Evolutionary conservation across 495 filamentous ascomycete genomes (phyloP).

Genomic region (Talaromyces thailandensis): DNA sequence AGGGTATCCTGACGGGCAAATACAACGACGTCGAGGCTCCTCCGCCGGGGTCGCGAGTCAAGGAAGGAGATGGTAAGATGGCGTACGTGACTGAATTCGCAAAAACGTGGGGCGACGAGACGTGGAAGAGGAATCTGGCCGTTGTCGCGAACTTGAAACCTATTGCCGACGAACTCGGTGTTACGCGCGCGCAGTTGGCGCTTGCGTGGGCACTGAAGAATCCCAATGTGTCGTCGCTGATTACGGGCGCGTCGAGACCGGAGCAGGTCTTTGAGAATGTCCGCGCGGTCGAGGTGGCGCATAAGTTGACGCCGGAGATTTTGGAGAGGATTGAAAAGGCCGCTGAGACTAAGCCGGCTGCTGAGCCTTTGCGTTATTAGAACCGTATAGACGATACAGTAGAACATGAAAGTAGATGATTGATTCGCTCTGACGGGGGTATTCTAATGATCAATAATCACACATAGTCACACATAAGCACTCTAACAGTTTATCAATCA

Average conservation of each 20-base stretch:
- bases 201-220: constrained; percentile 78
- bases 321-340: constrained; percentile 56
- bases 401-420: not conserved
- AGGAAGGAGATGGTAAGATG: constrained; percentile 8
- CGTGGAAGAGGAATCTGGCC: constrained; percentile 11
- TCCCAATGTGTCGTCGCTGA: constrained; percentile 61
- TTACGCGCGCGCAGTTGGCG: constrained; percentile 57
- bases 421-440: not conserved
- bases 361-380: not conserved
- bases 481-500: not conserved
- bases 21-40: constrained; percentile 46
- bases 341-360: not conserved
- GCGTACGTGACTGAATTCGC: constrained; percentile 3
- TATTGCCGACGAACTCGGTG: constrained; percentile 58
- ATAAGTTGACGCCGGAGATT: constrained; percentile 57
- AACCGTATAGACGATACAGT: not conserved
- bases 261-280: constrained; percentile 70
- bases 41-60: constrained; percentile 1
- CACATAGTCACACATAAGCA: not conserved
- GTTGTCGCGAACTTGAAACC: constrained; percentile 37
- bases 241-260: constrained; percentile 64
- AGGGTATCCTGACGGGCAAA: constrained; percentile 61
- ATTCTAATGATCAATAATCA: not conserved
- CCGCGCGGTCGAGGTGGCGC: constrained; percentile 48
- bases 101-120: constrained; percentile 11